These are phyloP conservation scores for Eucalyptus pauciflora DNA, from an alignment of 345 rosid species.

Conservation along the genomic window DNA sequence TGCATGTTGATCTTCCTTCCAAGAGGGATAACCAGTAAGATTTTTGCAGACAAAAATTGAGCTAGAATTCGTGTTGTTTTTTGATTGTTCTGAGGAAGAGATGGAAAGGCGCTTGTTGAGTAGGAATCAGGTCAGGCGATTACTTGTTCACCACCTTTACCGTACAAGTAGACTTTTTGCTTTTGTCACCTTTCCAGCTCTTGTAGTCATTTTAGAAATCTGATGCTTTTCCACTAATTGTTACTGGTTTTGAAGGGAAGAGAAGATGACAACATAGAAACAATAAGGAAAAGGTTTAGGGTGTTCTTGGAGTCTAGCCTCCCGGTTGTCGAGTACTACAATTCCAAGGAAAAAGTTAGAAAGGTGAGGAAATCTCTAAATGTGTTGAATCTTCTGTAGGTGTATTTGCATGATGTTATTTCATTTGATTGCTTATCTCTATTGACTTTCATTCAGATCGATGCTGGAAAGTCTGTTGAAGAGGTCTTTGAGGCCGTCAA, in stretches of 20 bases:
- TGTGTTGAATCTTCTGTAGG: not conserved
- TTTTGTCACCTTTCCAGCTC: not conserved
- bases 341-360: slow-evolving; percentile 45
- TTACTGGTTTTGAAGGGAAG: slow-evolving; percentile 39
- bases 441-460: slow-evolving; percentile 20
- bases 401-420: not conserved
- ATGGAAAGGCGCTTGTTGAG: slow-evolving; percentile 46
- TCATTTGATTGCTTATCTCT: not conserved
- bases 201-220: not conserved
- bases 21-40: not conserved
- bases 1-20: not conserved
- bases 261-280: slow-evolving; percentile 63
- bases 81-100: slow-evolving; percentile 55
- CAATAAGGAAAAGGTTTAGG: slow-evolving; percentile 48
- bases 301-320: slow-evolving; percentile 53
- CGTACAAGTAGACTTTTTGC: not conserved
- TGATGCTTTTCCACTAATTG: not conserved
- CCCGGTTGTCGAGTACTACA: slow-evolving; percentile 38
- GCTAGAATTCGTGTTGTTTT: slow-evolving; percentile 49
- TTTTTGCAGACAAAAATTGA: slow-evolving; percentile 38
- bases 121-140: slow-evolving; percentile 56
- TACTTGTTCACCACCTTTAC: not conserved
- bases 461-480: slow-evolving; percentile 54
- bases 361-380: slow-evolving; percentile 20
- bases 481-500: slow-evolving; percentile 59